Evolutionary conservation across 164 flowering plant species (phyloP), one percentile per base, ranked within the genome.

Genomic region (Stephania cephalantha): DNA sequence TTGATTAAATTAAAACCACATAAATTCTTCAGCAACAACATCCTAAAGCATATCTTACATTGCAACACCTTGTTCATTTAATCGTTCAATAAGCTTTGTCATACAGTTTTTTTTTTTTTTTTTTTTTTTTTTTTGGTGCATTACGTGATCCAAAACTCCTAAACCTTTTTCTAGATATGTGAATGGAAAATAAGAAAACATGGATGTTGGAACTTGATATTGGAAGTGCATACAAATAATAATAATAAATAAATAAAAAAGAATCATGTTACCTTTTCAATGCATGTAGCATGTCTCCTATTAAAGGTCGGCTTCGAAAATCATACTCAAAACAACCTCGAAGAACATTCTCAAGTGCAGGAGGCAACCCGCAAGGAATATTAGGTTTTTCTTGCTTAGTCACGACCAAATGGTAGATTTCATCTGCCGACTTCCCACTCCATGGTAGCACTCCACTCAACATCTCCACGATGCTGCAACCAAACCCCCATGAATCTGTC

Each of bases 401-500:
- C 31, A 95, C 94, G 68, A 91, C 97, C 48, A 81, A 82, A 9
- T 84, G 79, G 77, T 85, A 86, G 30, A 92, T 88, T 72, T 91
- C 97, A 48, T 86, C 87, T n/a, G 82, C 81, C 13, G 97, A 90
- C 79, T 45, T 89, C 53, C 97, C 97, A 84, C 72, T 79, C 97
- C 97, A 92, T 52, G 98, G 97, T 50, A 82, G 89, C 72, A 80
- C 76, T 18, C 98, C 97, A 74, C 87, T 92, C 76, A 91, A 77
- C 95, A 95, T 92, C 84, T 95, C 98, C 35, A 92, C 81, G 71
- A 92, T 82, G 82, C 91, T 85, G 86, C 98, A 95, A 0, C 87
- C 98, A 84, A 91, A 95, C 53, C 97, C 98, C 98, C 98, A 95
- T 11, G 97, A 87, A 78, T 92, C 98, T 6, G 94, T 89, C 86